Base-by-base conservation (phyloP, 202 grass and related monocot genomes). In the Carex arenaria region DNA sequence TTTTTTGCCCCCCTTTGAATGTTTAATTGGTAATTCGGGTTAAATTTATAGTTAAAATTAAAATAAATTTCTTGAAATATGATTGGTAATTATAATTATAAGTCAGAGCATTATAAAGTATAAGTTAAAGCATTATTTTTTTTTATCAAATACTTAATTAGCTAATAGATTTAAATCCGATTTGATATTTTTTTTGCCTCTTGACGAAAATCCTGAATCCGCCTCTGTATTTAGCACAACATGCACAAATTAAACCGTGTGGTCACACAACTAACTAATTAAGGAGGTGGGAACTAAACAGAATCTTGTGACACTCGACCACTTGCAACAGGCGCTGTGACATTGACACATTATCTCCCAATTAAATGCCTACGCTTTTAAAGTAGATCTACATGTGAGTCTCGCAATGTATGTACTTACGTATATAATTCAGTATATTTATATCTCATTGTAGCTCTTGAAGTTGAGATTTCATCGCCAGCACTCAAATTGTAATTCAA, bases 291-390 rank as follows among this genome's bases (percentile, higher is more conserved):
- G 47, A 61, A 74, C 1, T n/a, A 51, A 64, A 83, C 61, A 80
- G 72, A 85, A 87, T 85, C 82, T 47, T 87, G 76, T 87, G 87
- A 89, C 34, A 40, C 78, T 81, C 79, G 83, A 79, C 83, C 56
- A 64, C 81, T 51, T 31, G 51, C 65, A 81, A 84, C 79, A 76
- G 67, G 79, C 67, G 18, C 56, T 67, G 63, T 7, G 86, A 88
- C 74, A 86, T 78, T 40, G 85, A 88, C 20, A 72, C 84, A 64
- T 72, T 61, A 86, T 38, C 63, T 76, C 73, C 60, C 80, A 83
- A 65, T 65, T 80, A 45, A 61, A 72, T 72, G 38, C 17, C 4
- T 13, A 49, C 40, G 10, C 2, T 23, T 72, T 49, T 72, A 51
- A 10, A 23, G 51, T 51, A 51, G 42, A 72, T 72, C 45, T 45